Percentiles rank a stretch among this genome's conserved stretches.
phyloP scores from a whole-genome alignment of 176 grass and related monocot genomes.

The Avena atlantica region DNA sequence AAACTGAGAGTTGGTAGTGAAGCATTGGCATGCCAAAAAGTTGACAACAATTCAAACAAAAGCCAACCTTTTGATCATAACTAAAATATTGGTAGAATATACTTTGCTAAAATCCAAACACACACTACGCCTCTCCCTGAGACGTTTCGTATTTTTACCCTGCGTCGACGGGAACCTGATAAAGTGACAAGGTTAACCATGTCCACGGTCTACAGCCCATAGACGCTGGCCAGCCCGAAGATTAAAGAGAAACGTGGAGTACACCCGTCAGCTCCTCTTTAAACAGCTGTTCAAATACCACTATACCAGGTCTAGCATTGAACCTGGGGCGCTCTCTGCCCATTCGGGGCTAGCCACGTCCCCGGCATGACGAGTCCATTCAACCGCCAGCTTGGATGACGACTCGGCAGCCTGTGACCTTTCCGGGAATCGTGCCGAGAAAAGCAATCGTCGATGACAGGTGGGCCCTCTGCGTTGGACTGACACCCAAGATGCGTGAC shows the following conservation, averaged over 20 bases:
- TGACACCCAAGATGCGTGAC: background rate
- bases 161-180: background rate
- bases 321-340: background rate
- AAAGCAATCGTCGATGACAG: background rate
- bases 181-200: background rate
- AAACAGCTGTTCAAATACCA: slow-evolving; percentile 12
- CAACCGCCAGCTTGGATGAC: slow-evolving; percentile 49
- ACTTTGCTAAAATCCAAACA: too few species aligned
- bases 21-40: too few species aligned
- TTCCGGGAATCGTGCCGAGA: background rate
- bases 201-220: background rate
- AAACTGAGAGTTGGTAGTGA: too few species aligned
- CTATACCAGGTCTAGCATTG: background rate
- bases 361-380: slow-evolving; percentile 33
- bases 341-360: slow-evolving; percentile 6
- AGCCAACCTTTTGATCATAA: too few species aligned
- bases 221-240: background rate
- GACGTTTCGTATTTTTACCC: background rate
- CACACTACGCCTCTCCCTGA: background rate
- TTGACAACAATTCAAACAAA: too few species aligned
- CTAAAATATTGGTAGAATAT: too few species aligned
- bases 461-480: background rate
- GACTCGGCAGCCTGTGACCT: background rate
- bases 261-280: background rate
- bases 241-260: background rate